Evolutionary conservation across 805 yeast genomes (phyloP).

Genomic region (Diddensiella santjacobensis): DNA sequence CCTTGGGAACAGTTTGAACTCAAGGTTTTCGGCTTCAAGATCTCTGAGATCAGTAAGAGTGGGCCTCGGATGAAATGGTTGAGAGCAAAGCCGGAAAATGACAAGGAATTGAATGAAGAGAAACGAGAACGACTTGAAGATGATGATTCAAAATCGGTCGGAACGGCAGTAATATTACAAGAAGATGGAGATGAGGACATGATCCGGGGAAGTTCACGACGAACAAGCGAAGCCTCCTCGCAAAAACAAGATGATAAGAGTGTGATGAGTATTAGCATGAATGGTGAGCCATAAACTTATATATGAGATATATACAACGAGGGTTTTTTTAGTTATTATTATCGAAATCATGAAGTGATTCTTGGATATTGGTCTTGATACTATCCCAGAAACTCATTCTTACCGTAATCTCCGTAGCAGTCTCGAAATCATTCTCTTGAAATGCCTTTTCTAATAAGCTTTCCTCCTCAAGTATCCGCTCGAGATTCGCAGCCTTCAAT

Average conservation of each 20-base stretch:
- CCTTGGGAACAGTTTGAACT: constrained; percentile 49
- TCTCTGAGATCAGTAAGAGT: constrained; percentile 65
- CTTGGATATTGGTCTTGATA: constrained; percentile 61
- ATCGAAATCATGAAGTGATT: constrained; percentile 28
- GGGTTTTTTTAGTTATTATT: background rate
- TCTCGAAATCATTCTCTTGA: constrained; percentile 45
- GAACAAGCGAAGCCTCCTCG: background rate
- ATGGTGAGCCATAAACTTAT: constrained; percentile 8
- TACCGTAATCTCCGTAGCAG: constrained; percentile 63
- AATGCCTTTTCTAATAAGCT: constrained; percentile 46
- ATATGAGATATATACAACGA: background rate
- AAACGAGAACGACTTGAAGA: constrained; percentile 11
- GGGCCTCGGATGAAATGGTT: constrained; percentile 98
- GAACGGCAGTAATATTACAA: constrained; percentile 4
- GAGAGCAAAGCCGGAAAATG: constrained; percentile 66
- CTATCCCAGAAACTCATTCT: constrained; percentile 81
- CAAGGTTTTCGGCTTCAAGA: constrained; percentile 81
- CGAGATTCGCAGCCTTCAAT: constrained; percentile 53
- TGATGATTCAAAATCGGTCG: constrained; percentile 4
- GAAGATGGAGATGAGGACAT: constrained; percentile 10
- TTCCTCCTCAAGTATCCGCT: constrained; percentile 49
- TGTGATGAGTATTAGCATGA: constrained; percentile 20
- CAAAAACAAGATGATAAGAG: constrained; percentile 33
- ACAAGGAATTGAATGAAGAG: constrained; percentile 55
- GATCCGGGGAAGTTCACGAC: background rate